Base-by-base conservation (phyloP, 2,329 filamentous ascomycete genomes). In the Fusarium clavum region DNA sequence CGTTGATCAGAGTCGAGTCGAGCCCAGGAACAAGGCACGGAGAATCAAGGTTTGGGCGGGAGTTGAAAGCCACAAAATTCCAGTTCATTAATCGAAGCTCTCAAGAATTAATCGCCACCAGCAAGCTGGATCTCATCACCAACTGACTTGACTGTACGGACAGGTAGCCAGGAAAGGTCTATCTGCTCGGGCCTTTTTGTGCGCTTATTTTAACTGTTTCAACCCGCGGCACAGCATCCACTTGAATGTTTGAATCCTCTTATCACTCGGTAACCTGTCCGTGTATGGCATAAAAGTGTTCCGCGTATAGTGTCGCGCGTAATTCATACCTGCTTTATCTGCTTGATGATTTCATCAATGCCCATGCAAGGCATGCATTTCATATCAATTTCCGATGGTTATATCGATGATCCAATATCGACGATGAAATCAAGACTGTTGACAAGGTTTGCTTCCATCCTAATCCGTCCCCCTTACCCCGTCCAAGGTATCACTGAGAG, bases 21-120 rank as follows among this genome's bases (percentile, higher is more conserved):
- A 43, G 43, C 12, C 45, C 68, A 71, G 68, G 68, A 58, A 71
- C 68, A 70, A 61, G 66, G 44, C 44, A 49, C 56, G 29, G 22
- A 52, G n/a, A 20, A 55, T 41, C 47, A 59, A 61, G 43, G 51
- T 64, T 64, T 53, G 13, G 22, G 58, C 55, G 59, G 68, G 68
- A 70, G 44, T 57, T 30, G 55, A 40, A 44, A 55, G 68, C 68
- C 68, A 71, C 68, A 48, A 24, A 52, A 70, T 70, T 71, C 68
- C 68, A 61, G 20, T 34, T 44, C 38, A 41, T 53, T 34, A 30
- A 55, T 41, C 41, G 27, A 61, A 53, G 20, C 16, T 14, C 24
- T 44, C 34, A 27, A 44, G 24, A 30, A 52, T 53, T 40, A 14
- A 55, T 69, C 32, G 44, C 59, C 63, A 61, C 27, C 34, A n/a